Evolutionary conservation across 2,329 filamentous ascomycete species (phyloP).

Genomic region (Clonostachys sp.): DNA sequence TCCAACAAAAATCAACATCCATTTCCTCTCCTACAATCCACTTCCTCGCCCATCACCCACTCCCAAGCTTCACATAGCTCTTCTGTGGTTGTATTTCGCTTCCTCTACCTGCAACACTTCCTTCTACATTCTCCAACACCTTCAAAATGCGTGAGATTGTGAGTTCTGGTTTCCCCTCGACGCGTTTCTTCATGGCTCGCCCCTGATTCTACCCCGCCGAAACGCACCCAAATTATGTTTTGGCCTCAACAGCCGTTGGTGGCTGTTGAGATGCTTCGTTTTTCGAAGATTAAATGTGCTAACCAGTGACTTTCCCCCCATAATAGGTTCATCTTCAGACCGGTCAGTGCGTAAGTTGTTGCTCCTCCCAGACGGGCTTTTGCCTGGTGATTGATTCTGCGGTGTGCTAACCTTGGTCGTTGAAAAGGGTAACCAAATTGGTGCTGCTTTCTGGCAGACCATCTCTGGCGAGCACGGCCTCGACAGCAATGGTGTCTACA

Average conservation of each 20-base stretch:
- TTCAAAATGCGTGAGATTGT: conserved; percentile 66
- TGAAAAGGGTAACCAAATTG: conserved; percentile 96
- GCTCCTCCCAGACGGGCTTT: conserved; percentile 1
- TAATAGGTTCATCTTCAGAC: conserved; percentile 98
- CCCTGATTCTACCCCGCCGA: conserved; percentile 32
- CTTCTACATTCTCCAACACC: conserved; percentile 14
- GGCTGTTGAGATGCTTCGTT: not conserved
- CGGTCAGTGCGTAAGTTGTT: conserved; percentile 85
- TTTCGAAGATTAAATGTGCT: conserved; percentile 30
- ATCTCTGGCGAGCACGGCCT: conserved; percentile 93
- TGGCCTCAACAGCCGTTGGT: not conserved
- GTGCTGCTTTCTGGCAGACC: conserved; percentile 98
- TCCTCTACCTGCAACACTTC: conserved; percentile 14
- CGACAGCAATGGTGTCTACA: conserved; percentile 97
- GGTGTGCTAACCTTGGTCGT: conserved; percentile 26
- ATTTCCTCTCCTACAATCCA: conserved; percentile 12
- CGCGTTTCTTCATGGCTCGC: conserved; percentile 28
- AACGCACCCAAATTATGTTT: conserved; percentile 1
- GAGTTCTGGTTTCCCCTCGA: conserved; percentile 31
- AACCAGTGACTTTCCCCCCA: conserved; percentile 41
- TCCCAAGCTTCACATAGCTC: conserved; percentile 17
- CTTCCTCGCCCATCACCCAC: conserved; percentile 16
- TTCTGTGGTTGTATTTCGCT: conserved; percentile 1
- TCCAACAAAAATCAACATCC: conserved; percentile 29
- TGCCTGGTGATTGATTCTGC: conserved; percentile 5